A percentile compares a stretch with the other conserved stretches of the same genome.
Evolutionary conservation across 371 early-diverging fungal genomes (phyloP).

Genomic region (Mucor ambiguus): DNA sequence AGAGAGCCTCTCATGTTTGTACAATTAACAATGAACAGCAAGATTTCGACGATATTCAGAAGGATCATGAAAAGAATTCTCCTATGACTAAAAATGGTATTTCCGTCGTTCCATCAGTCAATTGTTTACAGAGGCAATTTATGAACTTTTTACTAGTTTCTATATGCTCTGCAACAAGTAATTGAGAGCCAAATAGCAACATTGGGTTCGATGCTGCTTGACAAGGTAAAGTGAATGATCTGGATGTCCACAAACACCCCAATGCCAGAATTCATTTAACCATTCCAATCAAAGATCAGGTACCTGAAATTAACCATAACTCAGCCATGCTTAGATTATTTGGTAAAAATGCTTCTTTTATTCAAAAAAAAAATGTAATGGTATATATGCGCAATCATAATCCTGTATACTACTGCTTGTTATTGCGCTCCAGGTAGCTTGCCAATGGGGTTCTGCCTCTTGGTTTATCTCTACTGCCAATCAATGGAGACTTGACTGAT

Average conservation of each 20-base stretch:
- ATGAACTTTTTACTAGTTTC: too few relatives aligned
- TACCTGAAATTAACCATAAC: background rate
- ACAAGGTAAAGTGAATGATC: too few relatives aligned
- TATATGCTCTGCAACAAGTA: too few relatives aligned
- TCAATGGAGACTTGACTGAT: constrained; percentile 18
- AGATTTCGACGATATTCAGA: background rate
- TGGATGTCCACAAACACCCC: too few relatives aligned
- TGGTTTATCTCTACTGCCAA: constrained; percentile 24
- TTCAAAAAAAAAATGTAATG: background rate
- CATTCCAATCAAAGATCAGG: background rate
- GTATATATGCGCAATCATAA: background rate
- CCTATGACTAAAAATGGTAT: background rate
- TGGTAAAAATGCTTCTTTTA: background rate
- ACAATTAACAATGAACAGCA: background rate
- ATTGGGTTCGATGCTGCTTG: too few relatives aligned
- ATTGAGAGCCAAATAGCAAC: too few relatives aligned
- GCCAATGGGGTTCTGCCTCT: constrained; percentile 21
- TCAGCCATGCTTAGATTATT: background rate
- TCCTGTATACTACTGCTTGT: background rate
- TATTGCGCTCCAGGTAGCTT: constrained; percentile 20
- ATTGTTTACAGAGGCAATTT: background rate
- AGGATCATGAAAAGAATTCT: background rate
- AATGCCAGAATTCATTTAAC: too few relatives aligned
- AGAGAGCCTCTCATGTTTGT: background rate
- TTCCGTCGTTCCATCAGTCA: background rate